Percentiles rank a stretch among this genome's conserved stretches.
phyloP scores from a whole-genome alignment of 2,329 filamentous ascomycete species.

The Botrytis medusae region DNA sequence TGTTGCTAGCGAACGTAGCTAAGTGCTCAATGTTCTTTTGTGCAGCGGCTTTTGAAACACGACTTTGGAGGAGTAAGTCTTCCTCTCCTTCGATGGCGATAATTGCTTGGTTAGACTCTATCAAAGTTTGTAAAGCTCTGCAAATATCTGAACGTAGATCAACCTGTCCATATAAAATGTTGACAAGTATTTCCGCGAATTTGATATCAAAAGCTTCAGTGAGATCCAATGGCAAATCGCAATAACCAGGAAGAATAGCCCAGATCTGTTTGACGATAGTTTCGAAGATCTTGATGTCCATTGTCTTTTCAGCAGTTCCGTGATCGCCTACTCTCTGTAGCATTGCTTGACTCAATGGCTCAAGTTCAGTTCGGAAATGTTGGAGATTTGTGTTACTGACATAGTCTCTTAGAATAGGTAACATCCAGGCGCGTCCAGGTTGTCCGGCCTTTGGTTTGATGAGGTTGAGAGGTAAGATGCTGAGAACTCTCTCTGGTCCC shows the following conservation, averaged over 20 bases:
- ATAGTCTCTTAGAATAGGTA: conserved; percentile 86
- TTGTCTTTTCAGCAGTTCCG: conserved; percentile 79
- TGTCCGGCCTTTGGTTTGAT: conserved; percentile 73
- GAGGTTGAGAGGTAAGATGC: conserved; percentile 83
- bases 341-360: conserved; percentile 85
- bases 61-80: conserved; percentile 72
- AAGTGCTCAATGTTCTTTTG: conserved; percentile 80
- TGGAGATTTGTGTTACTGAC: conserved; percentile 83
- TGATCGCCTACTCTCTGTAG: conserved; percentile 87
- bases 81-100: conserved; percentile 64
- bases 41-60: conserved; percentile 73
- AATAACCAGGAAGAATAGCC: conserved; percentile 92
- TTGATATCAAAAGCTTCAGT: conserved; percentile 74
- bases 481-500: conserved; percentile 81
- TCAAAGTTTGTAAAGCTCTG: conserved; percentile 77
- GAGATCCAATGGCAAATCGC: conserved; percentile 83
- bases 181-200: conserved; percentile 88
- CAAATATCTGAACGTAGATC: conserved; percentile 86
- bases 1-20: conserved; percentile 75
- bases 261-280: conserved; percentile 94
- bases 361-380: conserved; percentile 83
- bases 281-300: conserved; percentile 97
- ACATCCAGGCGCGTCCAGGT: conserved; percentile 87
- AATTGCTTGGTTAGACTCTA: conserved; percentile 89
- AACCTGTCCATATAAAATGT: conserved; percentile 88